phyloP scores from a whole-genome alignment of 352 stramenopile genomes.

The Aphanomyces stellatus region DNA sequence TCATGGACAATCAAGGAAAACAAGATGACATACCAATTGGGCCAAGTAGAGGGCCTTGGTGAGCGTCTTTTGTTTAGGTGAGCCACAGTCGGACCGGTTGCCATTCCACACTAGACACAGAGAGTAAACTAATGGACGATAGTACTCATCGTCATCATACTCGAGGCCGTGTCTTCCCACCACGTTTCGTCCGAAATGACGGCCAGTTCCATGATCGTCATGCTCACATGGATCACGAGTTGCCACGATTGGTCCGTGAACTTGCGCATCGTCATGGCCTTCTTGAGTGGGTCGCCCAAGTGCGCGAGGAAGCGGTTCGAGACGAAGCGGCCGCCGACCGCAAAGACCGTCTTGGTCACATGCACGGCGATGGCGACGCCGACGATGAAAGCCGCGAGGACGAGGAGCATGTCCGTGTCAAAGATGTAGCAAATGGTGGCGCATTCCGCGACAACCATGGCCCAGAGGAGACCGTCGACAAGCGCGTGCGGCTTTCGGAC shows the following conservation, averaged over 20 bases:
- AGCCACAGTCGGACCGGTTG: constrained; percentile 56
- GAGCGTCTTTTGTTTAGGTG: constrained; percentile 67
- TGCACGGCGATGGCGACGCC: constrained; percentile 66
- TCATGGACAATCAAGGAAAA: not conserved
- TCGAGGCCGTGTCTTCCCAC: constrained; percentile 71
- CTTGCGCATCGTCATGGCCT: constrained; percentile 81
- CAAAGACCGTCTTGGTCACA: constrained; percentile 55
- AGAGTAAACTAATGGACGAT: not conserved
- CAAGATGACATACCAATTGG: constrained; percentile 64
- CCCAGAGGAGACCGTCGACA: too few species aligned
- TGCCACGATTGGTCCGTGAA: constrained; percentile 87
- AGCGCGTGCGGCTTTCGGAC: too few species aligned
- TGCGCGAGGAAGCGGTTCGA: constrained; percentile 60
- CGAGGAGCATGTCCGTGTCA: constrained; percentile 57
- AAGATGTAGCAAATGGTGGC: constrained; percentile 2
- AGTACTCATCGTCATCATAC: constrained; percentile 31
- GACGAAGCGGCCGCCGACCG: constrained; percentile 32
- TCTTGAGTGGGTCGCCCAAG: constrained; percentile 71
- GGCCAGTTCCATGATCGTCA: constrained; percentile 63
- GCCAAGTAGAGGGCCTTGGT: constrained; percentile 78
- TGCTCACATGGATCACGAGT: constrained; percentile 68
- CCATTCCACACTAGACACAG: constrained; percentile 58
- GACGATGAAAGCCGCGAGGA: constrained; percentile 49
- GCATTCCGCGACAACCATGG: too few species aligned
- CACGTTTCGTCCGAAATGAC: constrained; percentile 71